Evolutionary conservation across 257 asterid species (phyloP), one percentile per base, ranked within the genome.

Genomic region (Sherardia arvensis): DNA sequence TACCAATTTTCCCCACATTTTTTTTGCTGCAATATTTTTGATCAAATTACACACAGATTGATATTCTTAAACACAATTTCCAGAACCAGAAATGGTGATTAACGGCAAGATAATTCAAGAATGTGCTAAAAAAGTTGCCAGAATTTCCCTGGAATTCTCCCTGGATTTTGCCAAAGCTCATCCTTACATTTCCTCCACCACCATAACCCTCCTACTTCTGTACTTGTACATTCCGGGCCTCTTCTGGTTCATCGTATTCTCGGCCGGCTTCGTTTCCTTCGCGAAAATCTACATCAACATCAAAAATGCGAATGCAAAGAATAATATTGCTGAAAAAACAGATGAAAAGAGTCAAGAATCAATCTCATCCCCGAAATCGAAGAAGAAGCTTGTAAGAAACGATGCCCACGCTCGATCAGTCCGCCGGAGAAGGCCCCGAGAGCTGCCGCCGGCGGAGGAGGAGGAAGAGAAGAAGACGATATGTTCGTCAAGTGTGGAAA

Each of bases 351-450:
- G 69, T 51, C 73, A 61, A 3, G 26, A 8, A 18, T 65, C 33
- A 21, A 76, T 63, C 28, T 59, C 26, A 33, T 20, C 60, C 2
- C 8, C 51, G 26, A 49, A 10, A 8, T 61, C 53, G 12, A 63
- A 66, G 38, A 48, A 49, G 48, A 66, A 4, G 34, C 45, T 38
- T 9, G 68, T 56, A 14, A 48, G 45, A 14, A 64, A 74, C 30
- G 73, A 75, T 5, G 60, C 56, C 1, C 90, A 85, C 14, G 95
- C 87, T 57, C 86, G 80, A 58, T 86, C 95, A 0, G 95, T 84
- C 36, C 83, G 95, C 53, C 78, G 77, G 33, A 81, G 98, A 75
- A 59, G 75, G 40, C 77, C 91, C 0, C 75, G 66, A 70, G 77
- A 80, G 61, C 63, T 71, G 56, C 56, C 23, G 26, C 74, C 67